Conservation (phyloP, 2,329 filamentous ascomycete species). For the Tricladium varicosporioides region DNA sequence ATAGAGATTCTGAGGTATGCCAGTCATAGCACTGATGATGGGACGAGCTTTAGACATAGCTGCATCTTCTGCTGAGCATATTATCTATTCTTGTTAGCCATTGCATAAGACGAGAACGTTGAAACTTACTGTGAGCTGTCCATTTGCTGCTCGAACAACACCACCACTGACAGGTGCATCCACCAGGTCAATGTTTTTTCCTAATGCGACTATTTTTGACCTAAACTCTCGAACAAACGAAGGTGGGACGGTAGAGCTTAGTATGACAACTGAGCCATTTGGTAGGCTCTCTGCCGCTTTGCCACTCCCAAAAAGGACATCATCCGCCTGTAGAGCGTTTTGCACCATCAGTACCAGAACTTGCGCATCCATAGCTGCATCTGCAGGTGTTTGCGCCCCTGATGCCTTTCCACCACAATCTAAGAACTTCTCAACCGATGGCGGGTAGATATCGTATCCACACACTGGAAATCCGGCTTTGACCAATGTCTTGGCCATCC, state of each 20-base stretch:
- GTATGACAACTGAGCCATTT: conserved; percentile 56
- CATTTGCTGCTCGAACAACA: conserved; percentile 62
- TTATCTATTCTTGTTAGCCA: conserved; percentile 46
- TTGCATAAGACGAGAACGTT: not conserved
- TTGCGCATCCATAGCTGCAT: conserved; percentile 55
- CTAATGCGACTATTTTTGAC: conserved; percentile 51
- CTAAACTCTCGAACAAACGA: conserved; percentile 61
- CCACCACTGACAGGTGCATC: conserved; percentile 73
- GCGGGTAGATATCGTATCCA: conserved; percentile 67
- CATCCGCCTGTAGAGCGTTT: conserved; percentile 64
- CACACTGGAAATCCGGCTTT: conserved; percentile 64
- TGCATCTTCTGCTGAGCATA: conserved; percentile 60
- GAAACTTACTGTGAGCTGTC: conserved; percentile 55
- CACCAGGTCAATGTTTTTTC: conserved; percentile 62
- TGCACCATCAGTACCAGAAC: conserved; percentile 74
- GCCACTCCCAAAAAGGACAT: conserved; percentile 59
- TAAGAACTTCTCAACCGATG: conserved; percentile 63
- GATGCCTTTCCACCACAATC: conserved; percentile 55
- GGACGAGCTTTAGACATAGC: conserved; percentile 56
- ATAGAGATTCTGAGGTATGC: conserved; percentile 51
- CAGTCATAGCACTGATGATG: conserved; percentile 61
- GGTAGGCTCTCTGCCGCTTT: conserved; percentile 50
- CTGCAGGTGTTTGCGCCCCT: conserved; percentile 53
- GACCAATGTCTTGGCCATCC: conserved; percentile 73
- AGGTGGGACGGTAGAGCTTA: conserved; percentile 70